Base-by-base conservation (phyloP, 2,329 filamentous ascomycete genomes). In the Chrysosporium queenslandicum region DNA sequence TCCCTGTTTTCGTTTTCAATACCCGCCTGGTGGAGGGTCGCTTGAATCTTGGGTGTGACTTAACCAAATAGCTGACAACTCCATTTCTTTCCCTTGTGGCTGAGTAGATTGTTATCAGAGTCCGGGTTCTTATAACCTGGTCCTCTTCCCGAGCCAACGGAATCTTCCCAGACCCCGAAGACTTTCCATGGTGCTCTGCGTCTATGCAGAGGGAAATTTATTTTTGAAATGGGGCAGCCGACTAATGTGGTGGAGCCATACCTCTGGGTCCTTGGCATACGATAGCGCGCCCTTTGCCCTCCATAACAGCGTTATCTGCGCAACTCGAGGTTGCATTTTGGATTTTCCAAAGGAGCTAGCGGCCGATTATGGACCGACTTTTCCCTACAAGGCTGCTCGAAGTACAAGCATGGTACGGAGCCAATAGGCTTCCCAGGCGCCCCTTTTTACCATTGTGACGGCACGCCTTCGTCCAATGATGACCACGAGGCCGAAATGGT, bases 71-170 rank as follows among this genome's bases (percentile, higher is more conserved):
- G 50, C 56, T 56, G 46, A 58, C 55, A 50, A 50, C 47, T 50
- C 23, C 40, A 42, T 50, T 37, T 42, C 23, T 42, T 60, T 54
- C 61, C 59, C 53, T 59, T 53, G 56, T 57, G 55, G 56, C 51
- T 55, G 52, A 64, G 68, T 71, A 72, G 69, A 68, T 65, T 74
- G 49, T 64, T 74, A 39, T 73, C 71, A 53, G 71, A 74, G 62
- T 74, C 71, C 46, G 71, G 71, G 55, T 74, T 74, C 62, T 61
- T 74, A 60, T 74, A 71, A 51, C 50, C 50, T 29, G 34, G 18
- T 16, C 25, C 47, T 41, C 36, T 42, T 34, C 37, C 37, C 47
- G 37, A 50, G n/a, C 37, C 47, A 50, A 42, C 47, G 39, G 27
- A 42, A 50, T 36, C 32, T 20, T 21, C 34, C 30, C 16, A 8